Percentiles rank a stretch among this genome's conserved stretches.
Conservation (phyloP, 441 rosid genomes). For the Populus tomentosa region DNA sequence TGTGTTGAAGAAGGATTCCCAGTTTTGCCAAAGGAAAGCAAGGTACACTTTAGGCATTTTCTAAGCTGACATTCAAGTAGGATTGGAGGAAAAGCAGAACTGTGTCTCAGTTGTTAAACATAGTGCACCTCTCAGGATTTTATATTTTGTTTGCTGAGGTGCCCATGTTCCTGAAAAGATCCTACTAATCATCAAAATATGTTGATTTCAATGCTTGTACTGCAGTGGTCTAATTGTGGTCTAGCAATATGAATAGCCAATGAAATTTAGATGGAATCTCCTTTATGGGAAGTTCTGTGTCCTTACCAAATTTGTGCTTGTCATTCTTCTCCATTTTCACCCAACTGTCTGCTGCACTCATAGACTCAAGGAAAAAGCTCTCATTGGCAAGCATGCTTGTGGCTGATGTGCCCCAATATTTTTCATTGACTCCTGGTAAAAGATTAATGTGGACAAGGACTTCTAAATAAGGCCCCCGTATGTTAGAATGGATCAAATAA, state of each 20-base stretch:
- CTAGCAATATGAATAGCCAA: background rate
- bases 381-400: background rate
- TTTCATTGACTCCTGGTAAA: background rate
- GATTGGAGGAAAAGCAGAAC: background rate
- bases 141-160: background rate
- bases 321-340: background rate
- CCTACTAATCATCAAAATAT: background rate
- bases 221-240: background rate
- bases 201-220: background rate
- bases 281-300: background rate
- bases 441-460: background rate
- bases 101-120: background rate
- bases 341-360: background rate
- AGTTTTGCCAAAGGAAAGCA: slow-evolving; percentile 54
- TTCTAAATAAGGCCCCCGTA: background rate
- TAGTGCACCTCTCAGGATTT: background rate
- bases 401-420: background rate
- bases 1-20: slow-evolving; percentile 63
- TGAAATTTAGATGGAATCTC: background rate
- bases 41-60: slow-evolving; percentile 37
- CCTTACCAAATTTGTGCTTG: background rate
- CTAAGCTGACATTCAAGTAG: background rate
- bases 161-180: background rate
- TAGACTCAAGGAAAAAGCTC: background rate
- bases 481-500: background rate